phyloP scores from a whole-genome alignment of 441 rosid genomes.

The Flueggea neowawraea region DNA sequence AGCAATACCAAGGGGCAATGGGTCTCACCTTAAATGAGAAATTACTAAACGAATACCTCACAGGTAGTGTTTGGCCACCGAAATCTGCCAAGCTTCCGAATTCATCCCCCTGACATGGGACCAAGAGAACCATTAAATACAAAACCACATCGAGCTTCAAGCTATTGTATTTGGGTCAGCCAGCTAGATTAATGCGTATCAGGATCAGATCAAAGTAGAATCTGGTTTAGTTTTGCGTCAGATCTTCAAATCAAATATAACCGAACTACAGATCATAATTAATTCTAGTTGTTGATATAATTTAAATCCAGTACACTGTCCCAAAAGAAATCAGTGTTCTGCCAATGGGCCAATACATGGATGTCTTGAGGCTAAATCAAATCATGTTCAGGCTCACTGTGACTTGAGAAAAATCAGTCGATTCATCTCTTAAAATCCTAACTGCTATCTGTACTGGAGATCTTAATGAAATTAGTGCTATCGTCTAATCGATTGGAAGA shows the following conservation, averaged over 20 bases:
- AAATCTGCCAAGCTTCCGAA: conserved; percentile 86
- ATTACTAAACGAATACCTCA: conserved; percentile 92
- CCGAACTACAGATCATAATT: neutral
- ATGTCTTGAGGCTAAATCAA: neutral
- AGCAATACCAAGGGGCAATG: neutral
- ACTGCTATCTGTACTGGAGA: neutral
- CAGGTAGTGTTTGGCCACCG: conserved; percentile 55
- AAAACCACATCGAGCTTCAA: conserved; percentile 4
- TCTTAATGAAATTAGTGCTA: conserved; percentile 3
- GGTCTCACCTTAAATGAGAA: conserved; percentile 89
- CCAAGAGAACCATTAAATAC: conserved; percentile 2
- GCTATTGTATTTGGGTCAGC: neutral
- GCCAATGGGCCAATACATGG: neutral
- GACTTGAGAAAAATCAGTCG: neutral
- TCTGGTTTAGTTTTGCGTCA: too few species aligned
- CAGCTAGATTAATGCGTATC: neutral
- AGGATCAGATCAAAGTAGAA: neutral
- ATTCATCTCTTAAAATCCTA: neutral
- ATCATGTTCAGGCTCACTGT: neutral
- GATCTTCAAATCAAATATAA: neutral
- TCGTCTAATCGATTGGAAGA: conserved; percentile 7
- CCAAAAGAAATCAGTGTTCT: neutral
- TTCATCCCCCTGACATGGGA: conserved; percentile 68
- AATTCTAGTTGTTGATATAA: neutral
- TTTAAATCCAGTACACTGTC: neutral